Base-by-base conservation (phyloP, 768 basidiomycete genomes). In the Dentipellis fragilis region DNA sequence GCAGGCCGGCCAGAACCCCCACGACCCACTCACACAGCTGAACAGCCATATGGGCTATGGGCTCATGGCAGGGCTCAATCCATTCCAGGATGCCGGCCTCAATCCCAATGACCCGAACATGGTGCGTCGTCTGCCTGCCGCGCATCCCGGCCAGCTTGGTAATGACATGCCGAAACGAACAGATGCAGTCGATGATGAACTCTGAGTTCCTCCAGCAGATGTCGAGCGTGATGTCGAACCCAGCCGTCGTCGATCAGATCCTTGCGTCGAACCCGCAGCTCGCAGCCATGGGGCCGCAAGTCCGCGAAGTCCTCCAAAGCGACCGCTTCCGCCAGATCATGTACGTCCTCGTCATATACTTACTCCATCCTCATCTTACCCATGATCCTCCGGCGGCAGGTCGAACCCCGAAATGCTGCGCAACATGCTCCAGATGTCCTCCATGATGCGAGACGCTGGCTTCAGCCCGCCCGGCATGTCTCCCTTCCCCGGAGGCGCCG, bases 71-170 rank as follows among this genome's bases (percentile, higher is more conserved):
- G 87, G 89, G 5, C 75, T 94, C 66, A 97, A 98, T 64, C 95
- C 96, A 0, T 98, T 99, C 65, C 78, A 86, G 0, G 87, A 86
- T 4, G 83, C 95, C 81, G 95, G 94, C 1, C 51, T 95, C 46
- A 99, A 99, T 65, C 75, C 80, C 4, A 90, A 89, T 62, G 95
- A 97, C 67, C 94, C 94, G 0, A 96, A 97, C 67, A 89, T 95
- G 83, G 92, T 91, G 57, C 60, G 80, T 71, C 19, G 40, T 16
- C 14, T 45, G 21, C 17, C 49, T 46, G 11, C 14, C 50, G 17
- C 51, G 19, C 10, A 11, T 10, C 22, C n/a, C 45, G 49, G 40
- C 47, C 49, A 8, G n/a, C n/a, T 16, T 14, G 9, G 19, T 42
- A 19, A 42, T 14, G 14, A 3, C 40, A 19, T 29, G 14, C 40